These are phyloP conservation scores for Ustilago hordei DNA, from an alignment of 1,284 basidiomycete genomes.

Conservation along the genomic window DNA sequence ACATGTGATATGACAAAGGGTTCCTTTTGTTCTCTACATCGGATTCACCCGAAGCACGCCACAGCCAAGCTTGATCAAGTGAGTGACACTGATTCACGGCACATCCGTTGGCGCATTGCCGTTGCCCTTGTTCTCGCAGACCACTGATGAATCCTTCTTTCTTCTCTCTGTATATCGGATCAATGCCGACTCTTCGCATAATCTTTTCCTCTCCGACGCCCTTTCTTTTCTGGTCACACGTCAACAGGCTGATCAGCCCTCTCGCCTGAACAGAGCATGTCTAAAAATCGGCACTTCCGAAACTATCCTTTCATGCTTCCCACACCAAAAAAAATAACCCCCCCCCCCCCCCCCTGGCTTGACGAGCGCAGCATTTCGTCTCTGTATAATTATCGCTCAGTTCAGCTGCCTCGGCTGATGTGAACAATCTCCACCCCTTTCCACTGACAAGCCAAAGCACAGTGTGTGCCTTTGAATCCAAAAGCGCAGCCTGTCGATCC, in stretches of 20 bases:
- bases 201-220: neutral
- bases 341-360: neutral
- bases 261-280: constrained; percentile 40
- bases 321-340: neutral
- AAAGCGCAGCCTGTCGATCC: neutral
- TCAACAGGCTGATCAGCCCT: constrained; percentile 59
- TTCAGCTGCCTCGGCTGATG: constrained; percentile 3
- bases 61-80: constrained; percentile 68
- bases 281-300: constrained; percentile 26
- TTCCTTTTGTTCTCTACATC: constrained; percentile 67
- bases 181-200: neutral
- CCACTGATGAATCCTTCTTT: neutral
- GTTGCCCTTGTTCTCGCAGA: neutral
- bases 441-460: neutral
- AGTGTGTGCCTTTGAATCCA: neutral
- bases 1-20: constrained; percentile 39
- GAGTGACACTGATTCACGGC: constrained; percentile 12
- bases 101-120: neutral
- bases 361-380: constrained; percentile 13
- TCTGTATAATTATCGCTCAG: constrained; percentile 16
- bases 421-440: constrained; percentile 21
- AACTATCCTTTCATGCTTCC: neutral
- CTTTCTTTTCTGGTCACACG: neutral
- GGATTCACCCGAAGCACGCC: constrained; percentile 66
- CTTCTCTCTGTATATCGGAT: neutral